These are phyloP conservation scores for Phytophthora foliorum DNA, from an alignment of 352 stramenopile species.

Conservation along the genomic window DNA sequence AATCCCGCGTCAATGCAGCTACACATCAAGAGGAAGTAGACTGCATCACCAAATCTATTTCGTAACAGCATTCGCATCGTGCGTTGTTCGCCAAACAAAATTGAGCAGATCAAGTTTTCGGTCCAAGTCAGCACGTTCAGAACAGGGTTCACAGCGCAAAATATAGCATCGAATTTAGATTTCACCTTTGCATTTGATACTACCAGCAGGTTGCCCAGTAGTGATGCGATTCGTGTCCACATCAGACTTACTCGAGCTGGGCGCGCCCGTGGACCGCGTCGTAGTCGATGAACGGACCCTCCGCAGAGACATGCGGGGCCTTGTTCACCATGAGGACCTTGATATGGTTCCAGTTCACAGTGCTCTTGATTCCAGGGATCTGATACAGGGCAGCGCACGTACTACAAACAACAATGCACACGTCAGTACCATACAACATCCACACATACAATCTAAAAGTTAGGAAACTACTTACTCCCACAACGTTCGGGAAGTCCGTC, in stretches of 20 bases:
- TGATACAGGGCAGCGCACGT: slow-evolving; percentile 79
- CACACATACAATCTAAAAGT: not conserved
- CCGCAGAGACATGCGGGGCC: slow-evolving; percentile 76
- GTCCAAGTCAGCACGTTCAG: too few relatives aligned
- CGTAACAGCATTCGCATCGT: too few relatives aligned
- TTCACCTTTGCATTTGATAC: too few relatives aligned
- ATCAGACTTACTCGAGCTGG: slow-evolving; percentile 5
- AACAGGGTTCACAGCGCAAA: too few relatives aligned
- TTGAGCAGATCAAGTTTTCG: too few relatives aligned
- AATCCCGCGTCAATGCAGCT: too few relatives aligned
- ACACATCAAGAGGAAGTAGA: too few relatives aligned
- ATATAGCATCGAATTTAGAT: too few relatives aligned
- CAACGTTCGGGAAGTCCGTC: slow-evolving; percentile 56
- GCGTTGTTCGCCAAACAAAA: too few relatives aligned
- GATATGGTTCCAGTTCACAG: slow-evolving; percentile 92
- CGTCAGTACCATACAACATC: not conserved
- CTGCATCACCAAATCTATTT: too few relatives aligned
- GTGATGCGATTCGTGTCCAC: not conserved
- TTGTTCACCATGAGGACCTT: slow-evolving; percentile 89
- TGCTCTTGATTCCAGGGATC: slow-evolving; percentile 71
- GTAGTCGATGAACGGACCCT: slow-evolving; percentile 61
- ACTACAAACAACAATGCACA: slow-evolving; percentile 22
- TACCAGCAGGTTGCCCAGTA: too few relatives aligned
- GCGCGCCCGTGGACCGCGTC: slow-evolving; percentile 40
- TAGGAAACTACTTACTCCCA: not conserved